Conservation (phyloP, 228 moss, liverwort and hornwort species). For the Sphagnum fallax region DNA sequence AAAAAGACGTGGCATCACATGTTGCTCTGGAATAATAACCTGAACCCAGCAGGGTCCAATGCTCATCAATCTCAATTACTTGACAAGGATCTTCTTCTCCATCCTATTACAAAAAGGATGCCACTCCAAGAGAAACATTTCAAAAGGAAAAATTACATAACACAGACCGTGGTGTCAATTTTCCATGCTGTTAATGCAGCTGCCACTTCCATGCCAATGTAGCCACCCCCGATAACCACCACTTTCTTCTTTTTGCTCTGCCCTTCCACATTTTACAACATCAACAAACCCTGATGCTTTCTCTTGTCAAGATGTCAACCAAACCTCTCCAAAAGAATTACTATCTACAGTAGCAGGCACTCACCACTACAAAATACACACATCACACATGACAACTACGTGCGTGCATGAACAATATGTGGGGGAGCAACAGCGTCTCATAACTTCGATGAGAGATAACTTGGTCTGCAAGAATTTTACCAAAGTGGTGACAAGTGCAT, state of each 20-base stretch:
- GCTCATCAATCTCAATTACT: background rate
- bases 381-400: too few species aligned
- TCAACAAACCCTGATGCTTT: background rate
- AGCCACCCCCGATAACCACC: slow-evolving; percentile 43
- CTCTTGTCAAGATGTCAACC: background rate
- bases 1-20: slow-evolving; percentile 48
- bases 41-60: background rate
- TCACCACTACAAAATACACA: too few species aligned
- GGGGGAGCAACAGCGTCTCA: background rate
- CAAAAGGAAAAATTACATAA: background rate
- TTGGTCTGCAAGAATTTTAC: background rate
- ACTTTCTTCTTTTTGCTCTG: slow-evolving; percentile 40
- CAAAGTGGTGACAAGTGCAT: slow-evolving; percentile 25
- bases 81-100: too few species aligned
- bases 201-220: slow-evolving; percentile 46
- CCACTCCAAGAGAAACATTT: too few species aligned
- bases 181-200: slow-evolving; percentile 47
- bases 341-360: background rate
- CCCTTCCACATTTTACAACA: background rate
- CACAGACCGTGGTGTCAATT: slow-evolving; percentile 29
- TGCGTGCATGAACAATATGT: too few species aligned
- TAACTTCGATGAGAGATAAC: background rate
- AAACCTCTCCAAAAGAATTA: background rate
- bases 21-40: slow-evolving; percentile 31
- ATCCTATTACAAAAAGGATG: too few species aligned